Conservation (phyloP, 2,329 filamentous ascomycete genomes). For the Coniosporium tulheliwenetii region DNA sequence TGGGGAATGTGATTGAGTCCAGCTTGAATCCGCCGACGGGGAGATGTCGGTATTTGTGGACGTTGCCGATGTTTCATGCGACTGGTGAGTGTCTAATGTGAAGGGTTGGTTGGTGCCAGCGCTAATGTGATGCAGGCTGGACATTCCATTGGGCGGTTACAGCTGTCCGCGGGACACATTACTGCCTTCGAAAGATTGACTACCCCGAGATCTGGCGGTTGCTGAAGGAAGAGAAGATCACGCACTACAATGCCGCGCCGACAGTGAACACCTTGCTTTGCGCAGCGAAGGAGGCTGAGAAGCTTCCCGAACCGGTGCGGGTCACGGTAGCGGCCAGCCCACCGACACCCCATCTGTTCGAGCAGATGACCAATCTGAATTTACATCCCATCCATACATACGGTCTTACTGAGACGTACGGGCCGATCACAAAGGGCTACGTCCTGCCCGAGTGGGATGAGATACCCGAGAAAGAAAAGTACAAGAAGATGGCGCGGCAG, state of each 20-base stretch:
- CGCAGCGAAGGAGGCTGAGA: conserved; percentile 57
- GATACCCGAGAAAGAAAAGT: conserved; percentile 61
- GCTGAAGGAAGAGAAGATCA: conserved; percentile 72
- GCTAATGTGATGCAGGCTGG: conserved; percentile 37
- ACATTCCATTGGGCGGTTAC: conserved; percentile 90
- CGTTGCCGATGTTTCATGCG: conserved; percentile 70
- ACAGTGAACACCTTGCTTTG: conserved; percentile 94
- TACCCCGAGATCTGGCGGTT: conserved; percentile 86
- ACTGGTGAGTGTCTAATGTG: conserved; percentile 26
- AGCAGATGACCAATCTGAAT: conserved; percentile 81
- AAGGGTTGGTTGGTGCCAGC: too few species aligned
- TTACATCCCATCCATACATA: conserved; percentile 88
- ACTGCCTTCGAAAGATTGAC: conserved; percentile 88
- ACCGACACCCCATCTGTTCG: conserved; percentile 77
- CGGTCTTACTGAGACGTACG: conserved; percentile 77
- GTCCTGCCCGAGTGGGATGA: conserved; percentile 71
- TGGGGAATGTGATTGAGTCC: conserved; percentile 80
- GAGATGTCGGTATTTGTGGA: conserved; percentile 72
- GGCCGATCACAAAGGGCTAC: conserved; percentile 90
- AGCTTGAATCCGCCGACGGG: conserved; percentile 58
- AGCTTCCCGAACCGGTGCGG: conserved; percentile 52
- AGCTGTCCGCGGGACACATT: conserved; percentile 83
- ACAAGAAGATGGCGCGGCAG: conserved; percentile 80
- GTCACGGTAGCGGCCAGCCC: conserved; percentile 91
- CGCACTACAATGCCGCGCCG: conserved; percentile 89